Evolutionary conservation across 1,139 yeast species (phyloP).

Genomic region (Pichia cactophila): DNA sequence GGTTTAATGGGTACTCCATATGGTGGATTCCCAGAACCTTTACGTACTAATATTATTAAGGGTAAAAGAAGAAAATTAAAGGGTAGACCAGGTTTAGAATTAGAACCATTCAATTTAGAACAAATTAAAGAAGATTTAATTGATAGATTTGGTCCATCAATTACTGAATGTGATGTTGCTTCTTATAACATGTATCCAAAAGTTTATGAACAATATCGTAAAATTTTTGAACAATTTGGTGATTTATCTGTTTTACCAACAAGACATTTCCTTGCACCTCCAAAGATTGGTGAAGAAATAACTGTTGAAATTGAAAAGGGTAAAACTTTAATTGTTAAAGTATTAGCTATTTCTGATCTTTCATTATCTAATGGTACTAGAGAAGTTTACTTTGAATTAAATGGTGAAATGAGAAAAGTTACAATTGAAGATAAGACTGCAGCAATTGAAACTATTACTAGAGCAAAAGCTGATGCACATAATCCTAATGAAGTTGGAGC

Average conservation of each 20-base stretch:
- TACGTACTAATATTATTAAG: slow-evolving; percentile 79
- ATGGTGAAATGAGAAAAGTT: slow-evolving; percentile 97
- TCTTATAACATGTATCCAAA: slow-evolving; percentile 96
- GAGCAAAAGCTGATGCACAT: slow-evolving; percentile 83
- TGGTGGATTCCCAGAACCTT: slow-evolving; percentile 99
- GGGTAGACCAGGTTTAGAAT: slow-evolving; percentile 83
- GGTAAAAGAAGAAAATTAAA: slow-evolving; percentile 87
- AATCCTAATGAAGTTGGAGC: slow-evolving; percentile 95
- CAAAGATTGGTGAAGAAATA: slow-evolving; percentile 81
- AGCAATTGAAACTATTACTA: slow-evolving; percentile 72
- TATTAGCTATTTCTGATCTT: slow-evolving; percentile 89
- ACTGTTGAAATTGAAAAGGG: slow-evolving; percentile 89
- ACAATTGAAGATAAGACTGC: slow-evolving; percentile 83
- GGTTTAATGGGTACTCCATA: slow-evolving; percentile 99
- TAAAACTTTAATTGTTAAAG: slow-evolving; percentile 83
- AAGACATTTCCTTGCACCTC: slow-evolving; percentile 78
- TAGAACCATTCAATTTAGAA: slow-evolving; percentile 74
- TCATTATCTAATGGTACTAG: slow-evolving; percentile 80
- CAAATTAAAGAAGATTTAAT: slow-evolving; percentile 64
- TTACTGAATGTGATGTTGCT: slow-evolving; percentile 85
- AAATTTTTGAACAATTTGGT: slow-evolving; percentile 70
- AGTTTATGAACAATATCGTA: slow-evolving; percentile 83
- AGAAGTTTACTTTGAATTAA: slow-evolving; percentile 95
- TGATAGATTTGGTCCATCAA: slow-evolving; percentile 46
- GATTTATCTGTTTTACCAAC: slow-evolving; percentile 94